phyloP scores from a whole-genome alignment of 176 grass and related monocot species.

The Tillandsia fasciculata region DNA sequence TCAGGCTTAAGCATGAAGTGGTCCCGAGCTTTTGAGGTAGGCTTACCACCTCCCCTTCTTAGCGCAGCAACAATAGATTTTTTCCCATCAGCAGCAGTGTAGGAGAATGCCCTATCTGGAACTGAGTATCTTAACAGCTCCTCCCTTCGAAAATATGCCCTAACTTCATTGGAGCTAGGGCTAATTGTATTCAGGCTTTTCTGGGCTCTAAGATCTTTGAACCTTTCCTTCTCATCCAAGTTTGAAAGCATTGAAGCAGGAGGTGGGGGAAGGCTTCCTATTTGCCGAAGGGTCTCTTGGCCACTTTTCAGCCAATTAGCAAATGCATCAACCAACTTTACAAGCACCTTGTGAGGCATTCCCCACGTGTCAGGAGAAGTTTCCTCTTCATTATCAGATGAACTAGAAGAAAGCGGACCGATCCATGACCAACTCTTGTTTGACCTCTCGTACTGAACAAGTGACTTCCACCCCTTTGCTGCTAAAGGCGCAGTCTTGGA shows the following conservation, averaged over 20 bases:
- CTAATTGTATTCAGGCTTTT: constrained; percentile 95
- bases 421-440: constrained; percentile 94
- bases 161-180: constrained; percentile 77
- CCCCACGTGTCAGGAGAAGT: constrained; percentile 92
- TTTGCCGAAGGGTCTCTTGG: constrained; percentile 97
- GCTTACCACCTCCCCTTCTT: constrained; percentile 91
- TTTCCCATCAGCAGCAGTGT: constrained; percentile 91
- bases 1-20: constrained; percentile 96
- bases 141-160: constrained; percentile 70
- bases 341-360: constrained; percentile 97
- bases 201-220: constrained; percentile 94
- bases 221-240: constrained; percentile 88
- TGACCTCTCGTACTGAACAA: constrained; percentile 76
- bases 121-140: constrained; percentile 93
- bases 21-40: constrained; percentile 93
- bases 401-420: constrained; percentile 41
- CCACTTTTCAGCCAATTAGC: constrained; percentile 99
- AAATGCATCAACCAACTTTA: constrained; percentile 98
- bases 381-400: constrained; percentile 55
- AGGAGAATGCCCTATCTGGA: constrained; percentile 96
- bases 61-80: constrained; percentile 95
- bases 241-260: constrained; percentile 71
- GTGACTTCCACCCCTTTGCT: constrained; percentile 81
- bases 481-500: constrained; percentile 94
- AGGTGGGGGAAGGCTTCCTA: constrained; percentile 80